Conservation (phyloP, 2,329 filamentous ascomycete genomes). For the Salinomyces thailandicus region DNA sequence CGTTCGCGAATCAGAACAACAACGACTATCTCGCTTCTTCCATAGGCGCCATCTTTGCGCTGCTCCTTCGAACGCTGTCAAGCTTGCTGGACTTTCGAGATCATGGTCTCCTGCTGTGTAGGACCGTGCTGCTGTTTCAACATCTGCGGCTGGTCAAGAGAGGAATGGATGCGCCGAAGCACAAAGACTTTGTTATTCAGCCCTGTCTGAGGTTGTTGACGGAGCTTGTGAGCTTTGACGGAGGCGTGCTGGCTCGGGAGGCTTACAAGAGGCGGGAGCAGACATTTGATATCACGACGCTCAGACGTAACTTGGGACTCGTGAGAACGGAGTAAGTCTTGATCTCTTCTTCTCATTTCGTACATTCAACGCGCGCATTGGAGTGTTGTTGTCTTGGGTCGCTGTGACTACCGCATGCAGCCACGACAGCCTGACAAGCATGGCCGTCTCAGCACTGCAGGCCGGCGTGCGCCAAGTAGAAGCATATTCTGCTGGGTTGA, state of each 20-base stretch:
- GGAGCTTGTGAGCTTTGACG: constrained; percentile 78
- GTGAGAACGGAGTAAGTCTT: constrained; percentile 39
- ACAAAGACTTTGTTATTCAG: constrained; percentile 79
- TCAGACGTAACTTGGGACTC: constrained; percentile 73
- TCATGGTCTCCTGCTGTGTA: constrained; percentile 67
- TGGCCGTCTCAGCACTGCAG: no score
- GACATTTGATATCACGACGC: constrained; percentile 58
- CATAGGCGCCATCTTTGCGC: constrained; percentile 67
- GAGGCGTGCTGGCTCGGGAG: constrained; percentile 65
- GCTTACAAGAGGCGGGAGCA: constrained; percentile 69
- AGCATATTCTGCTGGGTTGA: no score
- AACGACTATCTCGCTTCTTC: constrained; percentile 73
- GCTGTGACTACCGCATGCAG: no score
- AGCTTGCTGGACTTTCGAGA: constrained; percentile 61
- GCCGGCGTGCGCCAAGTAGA: no score
- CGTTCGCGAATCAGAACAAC: constrained; percentile 66
- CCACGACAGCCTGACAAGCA: no score
- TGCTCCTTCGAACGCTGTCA: constrained; percentile 71
- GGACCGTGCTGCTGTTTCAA: constrained; percentile 67
- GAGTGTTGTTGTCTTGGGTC: no score
- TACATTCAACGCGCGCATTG: no score
- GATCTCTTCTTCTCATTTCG: neutral
- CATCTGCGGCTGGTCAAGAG: constrained; percentile 72
- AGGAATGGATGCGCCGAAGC: constrained; percentile 67
- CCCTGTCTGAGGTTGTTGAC: constrained; percentile 76